Evolutionary conservation across 768 basidiomycete genomes (phyloP), one percentile per base, ranked within the genome.

Genomic region (Amanita fuliginea): DNA sequence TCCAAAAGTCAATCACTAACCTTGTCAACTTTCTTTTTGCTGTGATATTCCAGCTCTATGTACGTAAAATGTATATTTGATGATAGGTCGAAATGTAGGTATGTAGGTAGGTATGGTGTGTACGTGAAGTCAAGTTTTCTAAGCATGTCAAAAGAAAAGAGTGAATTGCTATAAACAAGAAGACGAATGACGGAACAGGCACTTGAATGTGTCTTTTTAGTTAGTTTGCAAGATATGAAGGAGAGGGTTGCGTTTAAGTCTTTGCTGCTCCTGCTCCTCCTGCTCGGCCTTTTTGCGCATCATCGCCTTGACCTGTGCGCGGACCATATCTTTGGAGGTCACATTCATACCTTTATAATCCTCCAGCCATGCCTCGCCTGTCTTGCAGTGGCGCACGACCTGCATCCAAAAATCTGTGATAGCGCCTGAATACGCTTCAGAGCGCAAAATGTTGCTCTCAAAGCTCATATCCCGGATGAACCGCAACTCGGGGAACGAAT

Each of bases 401-500:
- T 66, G 64, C n/a, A 59, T 58, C 68, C 68, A 70, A 51, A 78
- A 78, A 48, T 67, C 66, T 43, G 66, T 39, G 36, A 71, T 41
- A 7, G 41, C 45, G 22, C 51, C 44, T 35, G 62, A 55, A 46
- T 50, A 52, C 28, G 56, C 59, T 21, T 62, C 62, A 42, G 67
- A 55, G 32, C 84, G 69, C 67, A 86, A 74, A 18, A 55, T 52
- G 56, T 82, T 75, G 49, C 78, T 81, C 51, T 69, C 71, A 57
- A 65, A 66, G 58, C 80, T 81, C 62, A 87, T 66, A 64, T 87
- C 84, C 33, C 84, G 66, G 44, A 87, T 70, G 57, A 73, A 81
- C 54, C 65, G 64, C 50, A 86, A 62, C 10, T 62, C 60, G 21
- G 84, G 84, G 59, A 86, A 86, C 45, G 81, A 80, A 47, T 78